These are phyloP conservation scores for Claviceps fusiformis DNA, from an alignment of 2,329 filamentous ascomycete species.

Conservation along the genomic window DNA sequence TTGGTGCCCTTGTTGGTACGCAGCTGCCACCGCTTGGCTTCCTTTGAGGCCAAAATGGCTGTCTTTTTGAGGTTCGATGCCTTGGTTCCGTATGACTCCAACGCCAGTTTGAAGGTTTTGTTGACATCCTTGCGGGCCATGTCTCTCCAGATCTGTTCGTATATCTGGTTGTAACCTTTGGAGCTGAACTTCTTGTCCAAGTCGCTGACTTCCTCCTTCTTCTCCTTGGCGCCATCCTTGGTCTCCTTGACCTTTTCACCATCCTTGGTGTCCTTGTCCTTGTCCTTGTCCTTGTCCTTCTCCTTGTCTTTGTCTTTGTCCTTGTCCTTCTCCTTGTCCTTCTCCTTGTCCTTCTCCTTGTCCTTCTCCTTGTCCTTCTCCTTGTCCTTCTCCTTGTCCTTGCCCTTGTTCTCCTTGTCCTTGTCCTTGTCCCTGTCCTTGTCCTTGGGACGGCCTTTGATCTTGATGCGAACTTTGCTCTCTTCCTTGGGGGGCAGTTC, in stretches of 20 bases:
- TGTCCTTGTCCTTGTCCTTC: slow-evolving; percentile 24
- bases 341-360: slow-evolving; percentile 25
- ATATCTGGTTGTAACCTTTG: slow-evolving; percentile 92
- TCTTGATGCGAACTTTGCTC: slow-evolving; percentile 49
- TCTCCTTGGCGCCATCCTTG: slow-evolving; percentile 37
- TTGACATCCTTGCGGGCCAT: slow-evolving; percentile 86
- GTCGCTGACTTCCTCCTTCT: slow-evolving; percentile 35
- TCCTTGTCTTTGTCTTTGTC: slow-evolving; percentile 36
- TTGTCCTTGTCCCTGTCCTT: slow-evolving; percentile 27
- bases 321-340: slow-evolving; percentile 36
- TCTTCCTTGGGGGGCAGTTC: slow-evolving; percentile 49
- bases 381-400: slow-evolving; percentile 35
- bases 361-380: slow-evolving; percentile 26
- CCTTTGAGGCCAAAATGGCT: slow-evolving; percentile 88
- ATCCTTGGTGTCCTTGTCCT: slow-evolving; percentile 30
- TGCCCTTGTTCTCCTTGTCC: too few relatives aligned
- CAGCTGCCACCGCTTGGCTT: slow-evolving; percentile 92
- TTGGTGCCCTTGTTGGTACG: slow-evolving; percentile 98
- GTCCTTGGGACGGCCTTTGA: slow-evolving; percentile 38
- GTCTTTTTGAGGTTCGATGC: slow-evolving; percentile 97
- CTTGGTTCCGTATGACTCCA: slow-evolving; percentile 72
- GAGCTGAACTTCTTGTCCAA: slow-evolving; percentile 61
- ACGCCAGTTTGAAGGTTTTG: slow-evolving; percentile 81
- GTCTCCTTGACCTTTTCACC: slow-evolving; percentile 26
- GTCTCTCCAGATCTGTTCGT: slow-evolving; percentile 94